Base-by-base conservation (phyloP, 139 green algal species). In the Chloropicon primus region DNA sequence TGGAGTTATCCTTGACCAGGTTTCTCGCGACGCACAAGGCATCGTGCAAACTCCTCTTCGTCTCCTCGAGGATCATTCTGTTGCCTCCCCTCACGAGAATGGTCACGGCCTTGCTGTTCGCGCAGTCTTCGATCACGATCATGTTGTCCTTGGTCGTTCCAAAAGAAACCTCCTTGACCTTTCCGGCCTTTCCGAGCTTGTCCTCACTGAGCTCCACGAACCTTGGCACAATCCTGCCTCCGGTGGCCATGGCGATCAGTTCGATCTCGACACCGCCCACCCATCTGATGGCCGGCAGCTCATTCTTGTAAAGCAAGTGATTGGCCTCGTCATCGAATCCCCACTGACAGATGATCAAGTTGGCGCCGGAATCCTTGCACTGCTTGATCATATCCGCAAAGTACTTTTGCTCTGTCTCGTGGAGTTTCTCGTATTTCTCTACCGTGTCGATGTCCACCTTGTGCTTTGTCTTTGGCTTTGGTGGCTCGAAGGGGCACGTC, bases 391-490 rank as follows among this genome's bases (percentile, higher is more conserved):
- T 99, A 81, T 98, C 95, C 1, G 79, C 84, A 79, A 99, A 99
- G 86, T 98, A 99, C 78, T 96, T 78, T 80, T 92, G 79, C 89
- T 99, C 96, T 62, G 88, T 84, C 22, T 89, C 71, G 1, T 90
- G 87, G 79, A 99, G 86, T 54, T 82, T 76, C 87, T 99, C 91
- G 81, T 96, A 99, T 88, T 99, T 98, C 84, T 98, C 93, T 53
- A 97, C 96, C 5, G 85, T 94, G 89, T 97, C 92, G 73, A 99
- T 99, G 79, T 99, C 94, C 27, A 90, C 90, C 89, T 99, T 99
- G 87, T 99, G 96, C 91, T 99, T 99, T 73, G 94, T 99, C 88
- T 99, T 99, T 72, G 96, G 96, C 92, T 98, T 99, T 3, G 96
- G 96, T 0, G 96, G 93, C 91, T 99, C 96, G 83, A 99, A 99